Evolutionary conservation across 1,139 yeast genomes (phyloP).

Genomic region (Arxiozyma bovina): DNA sequence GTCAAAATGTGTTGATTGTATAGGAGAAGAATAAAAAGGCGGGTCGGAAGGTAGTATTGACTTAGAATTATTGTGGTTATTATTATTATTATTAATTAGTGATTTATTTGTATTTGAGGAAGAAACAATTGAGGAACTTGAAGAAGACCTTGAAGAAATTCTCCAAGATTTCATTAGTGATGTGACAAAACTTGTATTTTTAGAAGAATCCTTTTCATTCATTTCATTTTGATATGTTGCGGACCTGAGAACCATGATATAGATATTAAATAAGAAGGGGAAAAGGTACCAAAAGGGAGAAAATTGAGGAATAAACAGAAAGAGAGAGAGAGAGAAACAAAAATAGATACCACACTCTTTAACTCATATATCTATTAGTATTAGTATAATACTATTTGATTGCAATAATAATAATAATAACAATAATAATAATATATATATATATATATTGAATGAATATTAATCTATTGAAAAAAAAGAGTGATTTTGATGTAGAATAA

Average conservation of each 20-base stretch:
- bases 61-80: not conserved
- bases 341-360: no score
- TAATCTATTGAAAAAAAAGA: no score
- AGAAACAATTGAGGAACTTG: slow-evolving; percentile 4
- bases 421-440: no score
- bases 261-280: not conserved
- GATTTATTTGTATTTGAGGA: not conserved
- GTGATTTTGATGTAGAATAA: no score
- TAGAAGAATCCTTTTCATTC: slow-evolving; percentile 13
- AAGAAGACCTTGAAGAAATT: slow-evolving; percentile 17
- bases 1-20: not conserved
- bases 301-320: no score
- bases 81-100: not conserved
- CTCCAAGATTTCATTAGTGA: slow-evolving; percentile 27
- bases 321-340: no score
- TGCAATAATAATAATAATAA: no score
- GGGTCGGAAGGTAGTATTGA: slow-evolving; percentile 8
- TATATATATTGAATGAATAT: no score
- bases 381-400: no score
- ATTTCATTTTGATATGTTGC: slow-evolving; percentile 14
- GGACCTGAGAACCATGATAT: slow-evolving; percentile 15
- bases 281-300: no score
- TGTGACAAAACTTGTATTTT: slow-evolving; percentile 16
- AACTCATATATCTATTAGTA: no score
- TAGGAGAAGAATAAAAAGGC: slow-evolving; percentile 5